Base-by-base conservation (phyloP, 192 early-diverging fungal species). In the Radiomyces spectabilis region DNA sequence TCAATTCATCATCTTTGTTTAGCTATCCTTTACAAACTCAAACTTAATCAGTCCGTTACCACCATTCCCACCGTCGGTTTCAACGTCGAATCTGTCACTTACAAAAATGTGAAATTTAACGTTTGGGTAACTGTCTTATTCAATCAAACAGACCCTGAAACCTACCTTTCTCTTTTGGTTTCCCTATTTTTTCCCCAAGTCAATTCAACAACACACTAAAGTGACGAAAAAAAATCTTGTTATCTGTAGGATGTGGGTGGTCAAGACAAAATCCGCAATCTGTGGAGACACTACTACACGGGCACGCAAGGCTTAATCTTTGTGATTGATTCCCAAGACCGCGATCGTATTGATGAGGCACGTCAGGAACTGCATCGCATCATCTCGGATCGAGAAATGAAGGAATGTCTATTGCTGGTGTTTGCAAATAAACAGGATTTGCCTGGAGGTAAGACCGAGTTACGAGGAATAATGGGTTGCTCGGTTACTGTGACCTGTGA, bases 61-160 rank as follows among this genome's bases (percentile, higher is more conserved):
- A 98, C 95, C 40, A 97, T 98, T 58, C 95, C 94, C 10, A 98
- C 95, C 51, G 95, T 98, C 51, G 89, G 88, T 29, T 92, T 92
- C 73, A 92, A 90, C 63, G 87, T 89, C 38, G 89, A 92, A 61
- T 84, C 84, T 10, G 88, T 92, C 12, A 83, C 80, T 37, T 92
- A 90, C 74, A 90, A 90, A 67, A 92, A 92, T 33, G 57, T 65
- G 43, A 65, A 65, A 45, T 65, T 65, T 15, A 65, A 65, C 44
- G 56, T 65, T 43, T 57, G 43, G 40, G 50, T 42, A 48, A 42
- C 5, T 16, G 18, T 41, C n/a, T n/a, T 49, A 0, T 53, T 41
- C 6, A 21, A 12, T 12, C 22, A 52, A 46, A 27, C 44, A 13
- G 33, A 50, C 27, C 21, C 48, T 29, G 13, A 41, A 26, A 40